Conservation (phyloP, 208 protist genomes). For the Trichomonas vaginalis region DNA sequence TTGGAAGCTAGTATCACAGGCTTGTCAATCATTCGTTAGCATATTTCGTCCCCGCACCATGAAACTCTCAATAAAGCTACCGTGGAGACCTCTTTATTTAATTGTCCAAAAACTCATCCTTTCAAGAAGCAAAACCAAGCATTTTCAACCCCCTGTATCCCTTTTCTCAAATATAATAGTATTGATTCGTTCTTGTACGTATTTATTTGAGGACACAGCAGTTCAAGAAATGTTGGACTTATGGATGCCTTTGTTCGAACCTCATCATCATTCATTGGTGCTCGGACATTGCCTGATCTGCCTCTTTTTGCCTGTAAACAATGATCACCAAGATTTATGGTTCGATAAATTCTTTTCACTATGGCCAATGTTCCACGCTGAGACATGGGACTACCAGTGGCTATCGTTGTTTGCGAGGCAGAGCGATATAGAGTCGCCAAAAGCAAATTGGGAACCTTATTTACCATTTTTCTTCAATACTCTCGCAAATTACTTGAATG, state of each 20-base stretch:
- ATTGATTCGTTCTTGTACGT: not conserved
- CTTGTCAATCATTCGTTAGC: not conserved
- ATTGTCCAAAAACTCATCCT: not conserved
- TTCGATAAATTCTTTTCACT: not conserved
- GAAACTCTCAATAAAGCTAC: not conserved
- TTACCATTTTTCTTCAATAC: not conserved
- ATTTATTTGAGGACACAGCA: not conserved
- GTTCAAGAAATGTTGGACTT: not conserved
- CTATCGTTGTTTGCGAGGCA: not conserved
- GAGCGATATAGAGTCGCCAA: not conserved
- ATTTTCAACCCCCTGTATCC: not conserved
- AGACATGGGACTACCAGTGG: not conserved
- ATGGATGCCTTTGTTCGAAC: not conserved
- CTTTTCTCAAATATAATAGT: not conserved
- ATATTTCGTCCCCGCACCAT: not conserved
- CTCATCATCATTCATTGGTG: not conserved
- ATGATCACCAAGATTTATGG: not conserved
- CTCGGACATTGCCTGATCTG: not conserved
- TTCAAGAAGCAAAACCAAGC: not conserved
- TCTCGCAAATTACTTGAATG: not conserved
- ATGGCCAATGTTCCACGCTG: not conserved
- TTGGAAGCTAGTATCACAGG: not conserved
- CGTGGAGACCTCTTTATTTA: not conserved
- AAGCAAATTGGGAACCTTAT: not conserved
- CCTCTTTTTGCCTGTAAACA: not conserved